These are phyloP conservation scores for Talaromyces sp. DNA, from an alignment of 2,329 filamentous ascomycete species.

Conservation along the genomic window DNA sequence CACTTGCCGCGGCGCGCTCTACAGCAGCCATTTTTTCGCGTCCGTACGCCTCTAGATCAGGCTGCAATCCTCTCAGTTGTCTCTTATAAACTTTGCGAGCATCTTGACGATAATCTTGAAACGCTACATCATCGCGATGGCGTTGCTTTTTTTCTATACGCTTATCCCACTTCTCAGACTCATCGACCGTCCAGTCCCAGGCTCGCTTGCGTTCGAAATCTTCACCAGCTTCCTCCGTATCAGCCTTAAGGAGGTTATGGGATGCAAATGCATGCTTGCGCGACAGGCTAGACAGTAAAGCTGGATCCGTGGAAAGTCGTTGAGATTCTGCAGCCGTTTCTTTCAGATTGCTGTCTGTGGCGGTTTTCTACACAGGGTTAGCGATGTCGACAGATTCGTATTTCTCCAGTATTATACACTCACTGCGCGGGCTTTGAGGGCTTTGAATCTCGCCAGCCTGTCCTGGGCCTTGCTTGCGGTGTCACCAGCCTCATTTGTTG, in stretches of 20 bases:
- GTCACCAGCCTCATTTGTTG: constrained; percentile 9
- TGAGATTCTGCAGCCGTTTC: constrained; percentile 81
- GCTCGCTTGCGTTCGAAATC: constrained; percentile 97
- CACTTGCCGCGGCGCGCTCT: constrained; percentile 76
- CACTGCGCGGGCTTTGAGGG: constrained; percentile 72
- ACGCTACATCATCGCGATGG: constrained; percentile 79
- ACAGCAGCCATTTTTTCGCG: constrained; percentile 79
- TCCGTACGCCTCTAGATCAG: constrained; percentile 80
- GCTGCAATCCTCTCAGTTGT: constrained; percentile 71
- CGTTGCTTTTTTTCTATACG: constrained; percentile 79
- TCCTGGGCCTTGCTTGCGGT: constrained; percentile 46
- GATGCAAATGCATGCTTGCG: constrained; percentile 82
- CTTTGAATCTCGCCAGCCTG: constrained; percentile 77
- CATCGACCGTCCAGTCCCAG: constrained; percentile 97
- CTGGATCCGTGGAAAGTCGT: constrained; percentile 71
- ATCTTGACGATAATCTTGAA: constrained; percentile 83
- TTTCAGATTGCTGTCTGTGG: constrained; percentile 61
- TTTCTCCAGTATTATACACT: constrained; percentile 17
- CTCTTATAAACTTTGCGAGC: constrained; percentile 91
- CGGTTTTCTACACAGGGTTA: constrained; percentile 35
- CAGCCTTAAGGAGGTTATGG: constrained; percentile 89
- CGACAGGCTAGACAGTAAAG: constrained; percentile 70
- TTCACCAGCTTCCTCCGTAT: constrained; percentile 76
- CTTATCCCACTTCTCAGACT: constrained; percentile 90
- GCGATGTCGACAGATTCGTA: constrained; percentile 4